Conservation (phyloP, 768 basidiomycete species). For the Polyporus arcularius region DNA sequence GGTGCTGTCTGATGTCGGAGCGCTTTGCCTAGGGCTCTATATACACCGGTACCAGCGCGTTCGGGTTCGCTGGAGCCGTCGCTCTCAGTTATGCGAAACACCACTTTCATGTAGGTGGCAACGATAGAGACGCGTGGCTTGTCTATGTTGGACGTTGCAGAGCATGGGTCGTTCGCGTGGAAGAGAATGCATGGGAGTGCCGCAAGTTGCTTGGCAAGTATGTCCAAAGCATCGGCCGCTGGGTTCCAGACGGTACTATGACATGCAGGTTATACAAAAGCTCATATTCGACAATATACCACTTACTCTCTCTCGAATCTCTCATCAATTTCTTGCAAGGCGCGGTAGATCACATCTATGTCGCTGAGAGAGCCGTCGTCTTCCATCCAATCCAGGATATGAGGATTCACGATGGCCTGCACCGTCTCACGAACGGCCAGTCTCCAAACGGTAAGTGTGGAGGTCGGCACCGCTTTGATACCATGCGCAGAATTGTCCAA, state of each 20-base stretch:
- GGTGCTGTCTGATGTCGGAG: slow-evolving; percentile 24
- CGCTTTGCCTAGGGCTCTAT: slow-evolving; percentile 17
- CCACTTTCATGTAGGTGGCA: slow-evolving; percentile 37
- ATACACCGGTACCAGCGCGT: slow-evolving; percentile 39
- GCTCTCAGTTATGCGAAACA: slow-evolving; percentile 48
- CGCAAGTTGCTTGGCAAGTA: slow-evolving; percentile 29
- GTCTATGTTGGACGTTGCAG: background rate
- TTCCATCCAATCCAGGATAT: slow-evolving; percentile 56
- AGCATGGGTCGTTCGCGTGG: slow-evolving; percentile 16
- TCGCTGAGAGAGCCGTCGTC: slow-evolving; percentile 47
- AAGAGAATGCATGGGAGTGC: slow-evolving; percentile 25
- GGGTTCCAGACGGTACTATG: slow-evolving; percentile 40
- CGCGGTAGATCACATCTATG: slow-evolving; percentile 42
- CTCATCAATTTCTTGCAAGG: slow-evolving; percentile 46
- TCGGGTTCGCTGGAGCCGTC: slow-evolving; percentile 46
- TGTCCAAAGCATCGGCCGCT: slow-evolving; percentile 33
- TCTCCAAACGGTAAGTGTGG: slow-evolving; percentile 8
- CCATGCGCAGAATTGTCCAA: background rate
- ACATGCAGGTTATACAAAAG: background rate
- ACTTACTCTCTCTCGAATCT: slow-evolving; percentile 34
- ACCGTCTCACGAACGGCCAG: slow-evolving; percentile 13
- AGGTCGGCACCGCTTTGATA: background rate
- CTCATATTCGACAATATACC: background rate
- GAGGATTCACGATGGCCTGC: slow-evolving; percentile 45
- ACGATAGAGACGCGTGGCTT: slow-evolving; percentile 22